Evolutionary conservation across 192 early-diverging fungal genomes (phyloP), one percentile per base, ranked within the genome.

Genomic region (Linnemannia zychae): DNA sequence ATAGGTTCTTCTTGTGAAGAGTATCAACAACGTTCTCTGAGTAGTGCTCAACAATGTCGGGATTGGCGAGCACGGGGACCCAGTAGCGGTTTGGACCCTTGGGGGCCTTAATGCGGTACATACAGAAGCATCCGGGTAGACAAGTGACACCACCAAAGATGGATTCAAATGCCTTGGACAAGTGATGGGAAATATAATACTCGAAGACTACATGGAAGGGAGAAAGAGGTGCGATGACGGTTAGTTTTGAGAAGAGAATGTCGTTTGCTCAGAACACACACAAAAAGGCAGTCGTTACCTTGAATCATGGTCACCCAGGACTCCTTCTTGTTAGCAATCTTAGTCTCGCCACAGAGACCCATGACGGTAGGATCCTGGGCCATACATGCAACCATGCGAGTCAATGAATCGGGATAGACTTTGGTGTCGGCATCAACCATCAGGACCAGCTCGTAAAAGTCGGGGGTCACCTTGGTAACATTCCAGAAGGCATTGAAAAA

Each of bases 1-100:
- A 85, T 81, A 97, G 82, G 78, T 98, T 97, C 91, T 98, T 98
- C 74, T 95, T 95, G 91, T 97, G 96, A 48, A 98, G 91, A 22
- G 94, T 96, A 63, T 95, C 92, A 18, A 96, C 95, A 4, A 94
- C 90, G 74, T 94, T 95, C 81, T 95, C 94, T 33, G 95, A 94
- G 79, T 95, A 96, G 80, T 94, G 89, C 71, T 95, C 93, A n/a
- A 95, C 93, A 88, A 96, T 95, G 72, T 96, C 94, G 0, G 94
- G 95, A 70, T 95, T 95, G 38, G 94, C 93, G 52, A 96, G 79
- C 5, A 96, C 93, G 36, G 95, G 94, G 44, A 96, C 94, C 90
- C 92, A 95, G 82, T 94, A 93, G 1, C 93, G 93, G 70, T 94
- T 91, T 53, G 92, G 90, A 52, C 92, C 94, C 81, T 95, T 95